Evolutionary conservation across 176 grass and related monocot species (phyloP), one percentile per base, ranked within the genome.

Genomic region (Saccharum officinarum): DNA sequence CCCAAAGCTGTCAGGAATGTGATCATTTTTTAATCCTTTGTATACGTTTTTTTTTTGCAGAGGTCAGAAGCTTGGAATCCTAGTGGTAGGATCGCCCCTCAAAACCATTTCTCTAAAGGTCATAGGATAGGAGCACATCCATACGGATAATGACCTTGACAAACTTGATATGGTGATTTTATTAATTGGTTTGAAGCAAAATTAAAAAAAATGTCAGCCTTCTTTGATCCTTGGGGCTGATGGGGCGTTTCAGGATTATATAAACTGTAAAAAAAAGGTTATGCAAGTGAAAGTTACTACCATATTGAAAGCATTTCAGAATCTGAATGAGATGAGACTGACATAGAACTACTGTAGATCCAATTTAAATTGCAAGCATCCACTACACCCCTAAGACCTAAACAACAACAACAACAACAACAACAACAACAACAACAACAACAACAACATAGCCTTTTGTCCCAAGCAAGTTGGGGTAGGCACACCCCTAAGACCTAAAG

Each of bases 361-460:
- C 46, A 26, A 71, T 17, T 78, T 16, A 78, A 87, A 68, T 20
- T 68, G 67, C 41, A 73, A 68, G 67, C 40, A 80, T 64, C 41
- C 30, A 38, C 45, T 39, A 64, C 12, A 10, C 3, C 75, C 20
- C 15, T 60, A 38, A 67, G 30, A 28, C 25, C 9, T 37, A 41
- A 33, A 3, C n/a, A n/a, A n/a, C n/a, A n/a, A n/a, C n/a, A n/a
- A n/a, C n/a, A n/a, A n/a, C n/a, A n/a, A n/a, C n/a, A n/a, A n/a
- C n/a, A n/a, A n/a, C n/a, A n/a, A n/a, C n/a, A n/a, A n/a, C n/a
- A n/a, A n/a, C n/a, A n/a, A n/a, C n/a, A n/a, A n/a, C n/a, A n/a
- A n/a, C n/a, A n/a, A n/a, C n/a, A n/a, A n/a, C n/a, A n/a, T n/a
- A n/a, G n/a, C n/a, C n/a, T n/a, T n/a, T n/a, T n/a, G n/a, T n/a